Evolutionary conservation across 768 basidiomycete genomes (phyloP).

Genomic region (Trametes cinnabarina): DNA sequence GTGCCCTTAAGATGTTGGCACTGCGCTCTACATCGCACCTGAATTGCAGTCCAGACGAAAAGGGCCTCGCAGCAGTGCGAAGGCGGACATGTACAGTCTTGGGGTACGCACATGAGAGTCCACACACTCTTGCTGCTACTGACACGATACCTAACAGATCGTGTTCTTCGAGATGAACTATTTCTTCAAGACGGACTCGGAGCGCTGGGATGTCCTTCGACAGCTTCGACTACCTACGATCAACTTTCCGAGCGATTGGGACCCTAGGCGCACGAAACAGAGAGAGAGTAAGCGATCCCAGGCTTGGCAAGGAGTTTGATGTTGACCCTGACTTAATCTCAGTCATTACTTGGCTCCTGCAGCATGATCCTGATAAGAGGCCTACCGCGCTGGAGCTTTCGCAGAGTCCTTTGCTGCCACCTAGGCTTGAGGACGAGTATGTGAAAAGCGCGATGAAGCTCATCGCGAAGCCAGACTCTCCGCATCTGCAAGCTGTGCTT

Average conservation of each 20-base stretch:
- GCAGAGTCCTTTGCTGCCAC: conserved; percentile 73
- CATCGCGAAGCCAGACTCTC: conserved; percentile 82
- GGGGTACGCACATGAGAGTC: conserved; percentile 52
- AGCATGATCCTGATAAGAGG: conserved; percentile 75
- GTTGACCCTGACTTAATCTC: not conserved
- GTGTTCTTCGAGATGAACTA: conserved; percentile 99
- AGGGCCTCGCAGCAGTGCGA: conserved; percentile 72
- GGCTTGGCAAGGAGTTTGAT: not conserved
- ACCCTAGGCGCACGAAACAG: conserved; percentile 55
- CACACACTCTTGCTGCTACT: not conserved
- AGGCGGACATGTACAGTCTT: conserved; percentile 93
- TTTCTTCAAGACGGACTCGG: conserved; percentile 73
- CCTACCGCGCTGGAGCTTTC: conserved; percentile 84
- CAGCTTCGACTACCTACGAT: conserved; percentile 71
- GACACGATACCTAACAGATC: conserved; percentile 46
- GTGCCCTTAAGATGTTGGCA: conserved; percentile 69
- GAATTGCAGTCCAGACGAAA: conserved; percentile 69
- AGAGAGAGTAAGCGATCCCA: conserved; percentile 55
- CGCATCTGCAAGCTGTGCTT: conserved; percentile 76
- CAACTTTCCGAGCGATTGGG: conserved; percentile 78
- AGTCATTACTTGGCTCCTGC: conserved; percentile 81
- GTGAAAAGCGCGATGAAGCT: conserved; percentile 75
- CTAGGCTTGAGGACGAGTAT: conserved; percentile 78
- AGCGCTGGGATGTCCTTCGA: conserved; percentile 81
- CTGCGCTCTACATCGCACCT: conserved; percentile 88